Conservation (phyloP, 257 asterid species). For the Solanum chiquidenum region DNA sequence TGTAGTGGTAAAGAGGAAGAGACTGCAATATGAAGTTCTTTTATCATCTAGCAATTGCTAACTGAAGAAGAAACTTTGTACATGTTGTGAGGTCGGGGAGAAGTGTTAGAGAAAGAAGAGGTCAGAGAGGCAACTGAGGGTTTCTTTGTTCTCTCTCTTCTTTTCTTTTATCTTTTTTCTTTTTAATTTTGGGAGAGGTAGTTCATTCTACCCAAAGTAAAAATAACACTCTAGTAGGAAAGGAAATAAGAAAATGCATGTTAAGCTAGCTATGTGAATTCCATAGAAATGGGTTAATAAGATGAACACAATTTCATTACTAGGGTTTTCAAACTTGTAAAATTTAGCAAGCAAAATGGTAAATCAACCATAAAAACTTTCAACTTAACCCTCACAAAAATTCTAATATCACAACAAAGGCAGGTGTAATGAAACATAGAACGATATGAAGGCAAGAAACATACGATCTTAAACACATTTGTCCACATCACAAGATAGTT, state of each 20-base stretch:
- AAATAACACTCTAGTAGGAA: background rate
- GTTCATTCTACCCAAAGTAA: background rate
- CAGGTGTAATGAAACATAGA: background rate
- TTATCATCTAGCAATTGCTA: background rate
- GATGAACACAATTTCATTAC: background rate
- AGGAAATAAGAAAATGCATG: background rate
- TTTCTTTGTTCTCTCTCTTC: background rate
- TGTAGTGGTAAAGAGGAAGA: background rate
- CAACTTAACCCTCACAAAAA: background rate
- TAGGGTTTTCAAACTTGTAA: background rate
- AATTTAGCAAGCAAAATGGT: background rate
- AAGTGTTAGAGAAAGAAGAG: background rate
- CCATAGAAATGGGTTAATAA: background rate
- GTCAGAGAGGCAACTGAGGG: background rate
- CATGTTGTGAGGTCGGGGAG: background rate
- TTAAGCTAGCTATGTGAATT: background rate
- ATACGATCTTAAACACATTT: slow-evolving; percentile 86
- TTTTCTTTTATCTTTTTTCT: background rate
- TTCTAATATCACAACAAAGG: background rate
- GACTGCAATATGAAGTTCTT: background rate
- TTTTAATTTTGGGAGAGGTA: background rate
- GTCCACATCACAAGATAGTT: slow-evolving; percentile 68
- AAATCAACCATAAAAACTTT: background rate
- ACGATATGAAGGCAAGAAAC: slow-evolving; percentile 13
- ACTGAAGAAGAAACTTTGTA: background rate